Percentiles rank a stretch among this genome's conserved stretches.
These are phyloP conservation scores for Microcyclospora tardicrescens DNA, from an alignment of 2,329 filamentous ascomycete species.

Conservation along the genomic window DNA sequence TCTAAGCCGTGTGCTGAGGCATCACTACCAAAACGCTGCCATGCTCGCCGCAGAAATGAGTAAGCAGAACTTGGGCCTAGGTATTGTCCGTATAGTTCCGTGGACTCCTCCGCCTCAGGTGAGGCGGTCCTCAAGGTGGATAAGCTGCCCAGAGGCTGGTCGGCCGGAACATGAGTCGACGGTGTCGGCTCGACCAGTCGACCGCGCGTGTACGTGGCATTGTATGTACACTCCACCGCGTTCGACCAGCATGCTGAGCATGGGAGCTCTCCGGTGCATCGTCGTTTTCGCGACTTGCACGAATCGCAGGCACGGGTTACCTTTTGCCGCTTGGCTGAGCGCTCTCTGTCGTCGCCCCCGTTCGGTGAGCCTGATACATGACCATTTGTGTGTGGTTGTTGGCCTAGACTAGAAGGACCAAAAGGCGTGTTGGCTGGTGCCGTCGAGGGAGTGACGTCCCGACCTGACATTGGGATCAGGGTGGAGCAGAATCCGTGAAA, in stretches of 20 bases:
- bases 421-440: no score
- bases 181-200: constrained; percentile 14
- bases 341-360: neutral
- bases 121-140: constrained; percentile 7
- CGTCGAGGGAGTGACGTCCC: no score
- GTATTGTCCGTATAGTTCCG: constrained; percentile 14
- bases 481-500: no score
- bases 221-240: constrained; percentile 33
- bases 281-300: constrained; percentile 26
- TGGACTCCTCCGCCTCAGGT: constrained; percentile 7
- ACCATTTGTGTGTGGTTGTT: no score
- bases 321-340: constrained; percentile 10
- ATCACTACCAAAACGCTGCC: constrained; percentile 32
- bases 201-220: constrained; percentile 37
- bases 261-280: constrained; percentile 29
- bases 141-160: neutral
- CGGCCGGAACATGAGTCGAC: constrained; percentile 12
- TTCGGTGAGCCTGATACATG: no score
- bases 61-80: constrained; percentile 16
- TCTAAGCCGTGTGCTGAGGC: constrained; percentile 16
- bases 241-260: constrained; percentile 25
- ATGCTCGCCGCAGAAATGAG: constrained; percentile 36
- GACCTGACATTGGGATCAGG: no score
- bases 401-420: no score
- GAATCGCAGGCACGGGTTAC: constrained; percentile 21